Conservation (phyloP, 805 yeast genomes). For the Yarrowia divulgata region DNA sequence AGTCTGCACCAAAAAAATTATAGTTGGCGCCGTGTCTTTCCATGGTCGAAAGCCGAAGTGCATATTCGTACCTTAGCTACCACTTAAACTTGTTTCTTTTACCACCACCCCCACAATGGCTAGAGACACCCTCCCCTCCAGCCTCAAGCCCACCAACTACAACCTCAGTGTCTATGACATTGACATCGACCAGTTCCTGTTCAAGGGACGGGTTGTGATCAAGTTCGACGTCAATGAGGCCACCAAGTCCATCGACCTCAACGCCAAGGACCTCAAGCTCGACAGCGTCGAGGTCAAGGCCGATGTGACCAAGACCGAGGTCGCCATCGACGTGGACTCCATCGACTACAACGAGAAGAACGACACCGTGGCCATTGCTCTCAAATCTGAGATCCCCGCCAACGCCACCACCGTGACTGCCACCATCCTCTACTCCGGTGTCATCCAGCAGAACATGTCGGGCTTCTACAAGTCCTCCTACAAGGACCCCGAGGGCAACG, state of each 20-base stretch:
- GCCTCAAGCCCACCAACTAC: slow-evolving; percentile 78
- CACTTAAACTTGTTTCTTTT: background rate
- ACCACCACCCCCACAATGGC: slow-evolving; percentile 40
- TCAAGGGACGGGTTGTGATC: slow-evolving; percentile 52
- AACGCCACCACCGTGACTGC: slow-evolving; percentile 55
- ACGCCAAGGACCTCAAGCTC: slow-evolving; percentile 63
- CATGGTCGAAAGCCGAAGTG: slow-evolving; percentile 22
- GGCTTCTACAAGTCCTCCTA: slow-evolving; percentile 80
- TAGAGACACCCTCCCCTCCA: slow-evolving; percentile 62
- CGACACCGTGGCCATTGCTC: slow-evolving; percentile 66
- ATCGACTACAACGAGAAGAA: slow-evolving; percentile 55
- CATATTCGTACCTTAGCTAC: background rate
- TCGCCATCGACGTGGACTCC: slow-evolving; percentile 47
- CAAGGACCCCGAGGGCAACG: slow-evolving; percentile 62
- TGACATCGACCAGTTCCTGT: slow-evolving; percentile 54
- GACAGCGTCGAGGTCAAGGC: slow-evolving; percentile 49
- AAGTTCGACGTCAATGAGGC: slow-evolving; percentile 54
- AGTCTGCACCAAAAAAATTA: slow-evolving; percentile 10
- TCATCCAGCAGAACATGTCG: slow-evolving; percentile 78
- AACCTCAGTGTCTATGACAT: slow-evolving; percentile 68
- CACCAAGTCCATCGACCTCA: slow-evolving; percentile 63
- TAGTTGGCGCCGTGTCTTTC: slow-evolving; percentile 32
- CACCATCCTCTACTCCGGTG: slow-evolving; percentile 64
- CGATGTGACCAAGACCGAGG: slow-evolving; percentile 43
- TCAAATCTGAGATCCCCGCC: slow-evolving; percentile 52